Evolutionary conservation across 169 alveolate genomes (phyloP), one percentile per base, ranked within the genome.

Genomic region (Pseudocohnilembus persalinus): DNA sequence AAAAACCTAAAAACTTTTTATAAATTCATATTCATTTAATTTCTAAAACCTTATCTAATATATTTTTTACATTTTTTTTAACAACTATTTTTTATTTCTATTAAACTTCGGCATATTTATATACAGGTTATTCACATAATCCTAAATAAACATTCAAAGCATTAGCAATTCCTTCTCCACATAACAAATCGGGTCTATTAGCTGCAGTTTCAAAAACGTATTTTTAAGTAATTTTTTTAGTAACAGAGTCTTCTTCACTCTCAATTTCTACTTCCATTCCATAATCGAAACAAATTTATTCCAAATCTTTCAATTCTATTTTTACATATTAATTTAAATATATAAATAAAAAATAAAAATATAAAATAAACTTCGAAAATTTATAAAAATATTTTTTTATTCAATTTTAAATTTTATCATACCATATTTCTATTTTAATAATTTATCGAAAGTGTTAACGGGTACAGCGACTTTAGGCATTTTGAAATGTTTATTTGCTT

Each of bases 121-220:
- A 88, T 1, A 49, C 33, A 49, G 93, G 92, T 15, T 77, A 35
- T n/a, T 80, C 24, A 28, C 79, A 83, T 63, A 85, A 28, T 82
- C 92, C 93, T 26, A 91, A 82, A 73, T 84, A 94, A 28, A 89
- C 84, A 76, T 89, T 88, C 16, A 94, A 77, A 25, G 95, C 95
- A 35, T 86, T 81, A 32, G 95, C 90, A 79, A 94, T 83, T 26
- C 94, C 94, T 85, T 94, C 97, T 29, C 92, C 77, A 73, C 95
- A 90, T n/a, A 94, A 84, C 31, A 94, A 82, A 83, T 94, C 97
- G 80, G 93, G 93, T 81, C 97, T 86, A 83, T 94, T 94, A 31
- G 97, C 97, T 63, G 94, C 95, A 1, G 92, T 94, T 88, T 94
- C 97, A 35, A 94, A 94, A 28, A 90, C 89, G 27, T 82, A 77